Base-by-base conservation (phyloP, 2,329 filamentous ascomycete genomes). In the Cyclaneusma minus region DNA sequence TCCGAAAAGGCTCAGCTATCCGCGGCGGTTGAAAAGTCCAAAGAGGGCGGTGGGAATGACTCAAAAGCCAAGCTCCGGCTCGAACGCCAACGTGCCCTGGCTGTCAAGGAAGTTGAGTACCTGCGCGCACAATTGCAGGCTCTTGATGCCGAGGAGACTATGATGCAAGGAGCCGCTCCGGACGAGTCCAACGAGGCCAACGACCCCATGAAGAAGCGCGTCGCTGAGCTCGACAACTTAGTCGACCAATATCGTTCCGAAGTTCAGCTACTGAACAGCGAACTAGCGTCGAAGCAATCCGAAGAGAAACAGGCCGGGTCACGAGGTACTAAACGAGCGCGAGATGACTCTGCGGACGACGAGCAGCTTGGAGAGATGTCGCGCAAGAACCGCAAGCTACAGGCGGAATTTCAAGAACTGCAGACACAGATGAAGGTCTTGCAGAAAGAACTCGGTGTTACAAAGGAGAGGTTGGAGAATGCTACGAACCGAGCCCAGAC, bases 91-190 rank as follows among this genome's bases (percentile, higher is more conserved):
- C 79, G 82, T 31, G 69, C 66, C 1, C 64, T 98, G 6, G 83
- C 85, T 0, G 64, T 83, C 13, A 94, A 94, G 45, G 91, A 98
- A 48, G 82, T 89, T 1, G 85, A 94, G 39, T 93, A 92, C 47
- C 64, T 98, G 5, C 79, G 89, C 13, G 87, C 83, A 1, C 89
- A 98, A 50, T 64, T 95, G 29, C 85, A 85, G 52, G 77, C 80
- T 0, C 78, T 91, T 33, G 82, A 95, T 42, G 68, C 71, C 1
- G 89, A 98, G 50, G 85, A 95, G 42, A 69, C 72, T 28, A 85
- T 85, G 0, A 79, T 94, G 55, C 73, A 87, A 29, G 71, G 81
- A 0, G 80, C 83, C 17, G 72, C 68, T 22, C 76, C 79, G 28
- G 82, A 98, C 42, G 68, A 78, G 37, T 64, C 71, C 12, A 87